Conservation (phyloP, 768 basidiomycete genomes). For the Tulasnella sp. region DNA sequence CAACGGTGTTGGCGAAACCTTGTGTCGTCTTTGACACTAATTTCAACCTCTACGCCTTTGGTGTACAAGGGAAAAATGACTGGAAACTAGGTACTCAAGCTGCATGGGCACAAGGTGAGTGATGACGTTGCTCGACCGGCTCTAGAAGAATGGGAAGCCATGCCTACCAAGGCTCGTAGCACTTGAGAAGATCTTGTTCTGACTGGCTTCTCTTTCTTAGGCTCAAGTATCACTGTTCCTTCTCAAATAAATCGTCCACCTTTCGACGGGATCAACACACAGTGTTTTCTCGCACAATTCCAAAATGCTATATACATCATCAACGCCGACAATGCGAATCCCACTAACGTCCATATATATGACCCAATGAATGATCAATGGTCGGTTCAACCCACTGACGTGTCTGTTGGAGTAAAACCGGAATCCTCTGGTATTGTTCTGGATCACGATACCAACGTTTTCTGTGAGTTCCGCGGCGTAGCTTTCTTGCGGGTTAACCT, state of each 20-base stretch:
- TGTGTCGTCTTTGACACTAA: conserved; percentile 68
- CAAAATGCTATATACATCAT: conserved; percentile 77
- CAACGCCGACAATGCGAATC: conserved; percentile 58
- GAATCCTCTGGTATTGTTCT: conserved; percentile 57
- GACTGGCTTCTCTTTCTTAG: neutral
- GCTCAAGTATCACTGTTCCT: neutral
- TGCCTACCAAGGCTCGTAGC: neutral
- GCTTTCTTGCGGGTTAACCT: conserved; percentile 10
- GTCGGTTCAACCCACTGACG: conserved; percentile 52
- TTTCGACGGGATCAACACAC: conserved; percentile 28
- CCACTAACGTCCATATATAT: conserved; percentile 66
- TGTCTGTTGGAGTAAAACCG: conserved; percentile 41
- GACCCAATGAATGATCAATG: conserved; percentile 47
- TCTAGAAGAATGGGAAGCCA: too few relatives aligned
- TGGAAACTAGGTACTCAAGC: conserved; percentile 63
- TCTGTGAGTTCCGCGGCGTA: conserved; percentile 40
- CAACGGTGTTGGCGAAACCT: conserved; percentile 25
- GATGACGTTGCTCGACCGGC: too few relatives aligned
- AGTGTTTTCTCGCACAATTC: conserved; percentile 35
- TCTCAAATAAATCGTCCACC: conserved; percentile 17
- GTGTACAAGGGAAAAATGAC: conserved; percentile 61
- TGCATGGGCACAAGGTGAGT: conserved; percentile 57
- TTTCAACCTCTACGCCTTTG: conserved; percentile 82
- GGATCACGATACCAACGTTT: conserved; percentile 89
- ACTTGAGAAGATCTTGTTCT: neutral